Evolutionary conservation across 1,284 basidiomycete species (phyloP).

Genomic region (Hortiboletus rubellus): DNA sequence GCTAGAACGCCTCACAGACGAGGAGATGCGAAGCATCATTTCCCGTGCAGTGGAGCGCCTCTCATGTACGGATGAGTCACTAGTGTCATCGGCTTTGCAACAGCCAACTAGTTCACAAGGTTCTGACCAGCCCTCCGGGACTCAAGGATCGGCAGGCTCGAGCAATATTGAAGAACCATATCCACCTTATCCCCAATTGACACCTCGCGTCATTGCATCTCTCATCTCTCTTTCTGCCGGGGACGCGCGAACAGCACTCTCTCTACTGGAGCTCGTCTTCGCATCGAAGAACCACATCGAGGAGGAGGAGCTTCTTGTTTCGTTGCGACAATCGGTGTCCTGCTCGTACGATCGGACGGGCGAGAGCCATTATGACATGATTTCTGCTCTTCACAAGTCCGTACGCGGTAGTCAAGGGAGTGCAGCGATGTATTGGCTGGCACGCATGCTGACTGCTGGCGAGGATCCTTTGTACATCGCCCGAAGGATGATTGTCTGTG

Average conservation of each 20-base stretch:
- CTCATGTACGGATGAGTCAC: slow-evolving; percentile 14
- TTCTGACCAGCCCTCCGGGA: slow-evolving; percentile 11
- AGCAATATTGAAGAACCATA: slow-evolving; percentile 17
- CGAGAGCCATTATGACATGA: slow-evolving; percentile 83
- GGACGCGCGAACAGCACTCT: slow-evolving; percentile 70
- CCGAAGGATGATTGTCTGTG: slow-evolving; percentile 79
- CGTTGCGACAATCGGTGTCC: slow-evolving; percentile 56
- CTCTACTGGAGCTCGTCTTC: slow-evolving; percentile 63
- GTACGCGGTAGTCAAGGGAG: slow-evolving; percentile 78
- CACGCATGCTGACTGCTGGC: slow-evolving; percentile 79
- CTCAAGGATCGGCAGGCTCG: slow-evolving; percentile 21
- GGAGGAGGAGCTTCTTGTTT: slow-evolving; percentile 48
- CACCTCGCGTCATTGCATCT: slow-evolving; percentile 47
- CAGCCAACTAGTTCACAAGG: slow-evolving; percentile 12
- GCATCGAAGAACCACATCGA: slow-evolving; percentile 39
- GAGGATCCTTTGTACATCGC: slow-evolving; percentile 89
- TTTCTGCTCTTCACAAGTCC: slow-evolving; percentile 86
- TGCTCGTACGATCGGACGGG: slow-evolving; percentile 74
- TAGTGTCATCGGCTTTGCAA: neutral
- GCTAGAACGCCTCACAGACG: slow-evolving; percentile 59
- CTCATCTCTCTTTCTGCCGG: slow-evolving; percentile 62
- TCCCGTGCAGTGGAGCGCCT: slow-evolving; percentile 49
- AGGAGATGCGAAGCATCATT: slow-evolving; percentile 56
- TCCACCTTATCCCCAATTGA: slow-evolving; percentile 46
- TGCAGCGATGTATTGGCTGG: slow-evolving; percentile 90